phyloP scores from a whole-genome alignment of 352 stramenopile species.

The Blastocystis sp. region DNA sequence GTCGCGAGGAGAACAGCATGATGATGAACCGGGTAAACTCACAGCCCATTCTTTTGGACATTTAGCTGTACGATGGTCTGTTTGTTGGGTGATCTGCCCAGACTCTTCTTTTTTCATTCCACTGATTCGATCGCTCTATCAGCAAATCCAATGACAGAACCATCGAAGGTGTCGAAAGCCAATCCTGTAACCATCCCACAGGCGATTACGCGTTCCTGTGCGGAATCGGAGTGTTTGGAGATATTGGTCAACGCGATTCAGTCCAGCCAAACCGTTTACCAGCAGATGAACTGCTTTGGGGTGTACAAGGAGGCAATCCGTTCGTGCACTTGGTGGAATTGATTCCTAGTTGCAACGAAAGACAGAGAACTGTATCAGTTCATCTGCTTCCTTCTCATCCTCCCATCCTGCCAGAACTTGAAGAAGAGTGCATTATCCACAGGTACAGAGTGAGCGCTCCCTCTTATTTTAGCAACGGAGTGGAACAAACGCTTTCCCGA shows the following conservation, averaged over 20 bases:
- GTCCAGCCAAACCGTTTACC: conserved; percentile 12
- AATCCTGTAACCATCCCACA: not conserved
- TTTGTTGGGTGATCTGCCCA: conserved; percentile 1
- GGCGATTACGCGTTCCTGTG: not conserved
- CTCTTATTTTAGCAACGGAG: not conserved
- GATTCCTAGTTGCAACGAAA: not conserved
- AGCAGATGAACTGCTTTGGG: conserved; percentile 53
- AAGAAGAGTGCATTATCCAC: not conserved
- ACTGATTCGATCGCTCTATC: not conserved
- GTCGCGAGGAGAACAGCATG: not conserved
- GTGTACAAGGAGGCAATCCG: conserved; percentile 1
- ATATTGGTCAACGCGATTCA: not conserved
- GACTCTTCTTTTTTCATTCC: not conserved
- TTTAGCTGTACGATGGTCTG: not conserved
- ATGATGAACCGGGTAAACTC: conserved; percentile 17
- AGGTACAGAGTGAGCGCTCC: not conserved
- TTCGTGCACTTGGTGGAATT: not conserved
- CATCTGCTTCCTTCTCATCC: not conserved
- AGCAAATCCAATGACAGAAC: not conserved
- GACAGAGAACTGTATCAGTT: not conserved
- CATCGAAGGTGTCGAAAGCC: not conserved
- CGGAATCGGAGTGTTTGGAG: not conserved
- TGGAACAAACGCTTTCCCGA: not conserved
- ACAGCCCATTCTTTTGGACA: conserved; percentile 14
- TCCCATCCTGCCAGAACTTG: not conserved